A percentile compares a stretch with the other conserved stretches of the same genome.
Evolutionary conservation across 108 stramenopile genomes (phyloP).

Genomic region (Conticribra weissflogii): DNA sequence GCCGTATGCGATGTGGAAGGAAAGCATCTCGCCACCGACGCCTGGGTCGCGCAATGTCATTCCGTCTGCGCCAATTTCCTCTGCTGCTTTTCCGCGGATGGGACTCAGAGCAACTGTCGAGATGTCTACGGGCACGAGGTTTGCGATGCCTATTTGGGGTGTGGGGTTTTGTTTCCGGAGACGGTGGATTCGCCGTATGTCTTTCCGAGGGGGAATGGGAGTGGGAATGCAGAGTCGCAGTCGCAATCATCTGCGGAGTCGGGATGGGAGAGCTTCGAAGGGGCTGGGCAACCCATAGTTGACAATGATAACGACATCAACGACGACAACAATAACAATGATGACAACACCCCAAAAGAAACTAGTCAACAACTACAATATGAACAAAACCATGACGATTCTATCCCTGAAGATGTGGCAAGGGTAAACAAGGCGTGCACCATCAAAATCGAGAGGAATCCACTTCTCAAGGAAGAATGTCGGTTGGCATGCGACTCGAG

Average conservation of each 20-base stretch:
- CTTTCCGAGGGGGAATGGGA: neutral
- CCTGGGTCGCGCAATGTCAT: slow-evolving; percentile 30
- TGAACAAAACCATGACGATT: neutral
- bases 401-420: neutral
- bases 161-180: slow-evolving; percentile 12
- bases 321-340: too few relatives aligned
- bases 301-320: too few relatives aligned
- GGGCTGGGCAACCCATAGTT: too few relatives aligned
- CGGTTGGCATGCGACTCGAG: slow-evolving; percentile 20
- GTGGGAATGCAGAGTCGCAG: neutral
- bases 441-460: slow-evolving; percentile 7
- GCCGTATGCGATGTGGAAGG: slow-evolving; percentile 23
- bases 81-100: slow-evolving; percentile 28
- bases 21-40: neutral
- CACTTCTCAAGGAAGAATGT: slow-evolving; percentile 11
- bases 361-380: neutral
- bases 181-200: neutral
- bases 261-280: too few relatives aligned
- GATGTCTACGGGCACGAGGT: slow-evolving; percentile 7
- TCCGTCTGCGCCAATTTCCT: slow-evolving; percentile 33
- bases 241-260: too few relatives aligned
- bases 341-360: too few relatives aligned
- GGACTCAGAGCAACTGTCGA: slow-evolving; percentile 26
- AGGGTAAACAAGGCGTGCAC: slow-evolving; percentile 19
- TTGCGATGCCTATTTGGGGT: slow-evolving; percentile 31